Conservation (phyloP, 2,329 filamentous ascomycete genomes). For the Hypoxylon rubiginosum region DNA sequence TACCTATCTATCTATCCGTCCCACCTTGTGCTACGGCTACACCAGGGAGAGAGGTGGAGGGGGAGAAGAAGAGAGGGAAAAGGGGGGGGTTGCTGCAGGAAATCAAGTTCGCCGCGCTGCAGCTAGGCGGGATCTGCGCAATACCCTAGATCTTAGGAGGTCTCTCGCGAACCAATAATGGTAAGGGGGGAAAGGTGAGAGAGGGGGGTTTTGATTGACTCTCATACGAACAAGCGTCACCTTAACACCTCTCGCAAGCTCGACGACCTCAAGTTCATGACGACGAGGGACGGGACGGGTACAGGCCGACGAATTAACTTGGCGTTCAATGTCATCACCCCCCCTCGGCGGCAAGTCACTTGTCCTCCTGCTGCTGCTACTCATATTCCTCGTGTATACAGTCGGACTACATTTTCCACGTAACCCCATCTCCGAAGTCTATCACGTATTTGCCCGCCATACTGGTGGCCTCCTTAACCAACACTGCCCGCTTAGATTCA, state of each 20-base stretch:
- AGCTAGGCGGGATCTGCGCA: conserved; percentile 46
- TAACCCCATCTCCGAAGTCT: conserved; percentile 20
- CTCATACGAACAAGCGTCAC: neutral
- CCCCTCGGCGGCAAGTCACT: conserved; percentile 34
- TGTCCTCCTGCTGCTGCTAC: conserved; percentile 14
- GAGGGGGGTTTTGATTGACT: neutral
- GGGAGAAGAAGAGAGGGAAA: neutral
- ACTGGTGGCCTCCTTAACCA: neutral
- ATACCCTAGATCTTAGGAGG: conserved; percentile 47
- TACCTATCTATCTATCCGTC: conserved; percentile 20
- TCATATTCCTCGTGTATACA: conserved; percentile 24
- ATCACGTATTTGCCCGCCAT: neutral
- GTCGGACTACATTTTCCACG: conserved; percentile 32
- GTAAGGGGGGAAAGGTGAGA: conserved; percentile 1
- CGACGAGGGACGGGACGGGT: conserved; percentile 21
- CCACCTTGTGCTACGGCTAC: conserved; percentile 30
- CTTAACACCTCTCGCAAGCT: neutral
- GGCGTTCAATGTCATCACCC: neutral
- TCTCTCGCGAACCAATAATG: conserved; percentile 20
- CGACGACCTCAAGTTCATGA: conserved; percentile 17
- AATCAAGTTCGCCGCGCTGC: conserved; percentile 44
- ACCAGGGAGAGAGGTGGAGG: conserved; percentile 14
- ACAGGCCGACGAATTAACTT: conserved; percentile 10
- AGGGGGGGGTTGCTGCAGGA: conserved; percentile 18
- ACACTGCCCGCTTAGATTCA: neutral